Evolutionary conservation across 257 asterid species (phyloP), one percentile per base, ranked within the genome.

Genomic region (Gynochthodes officinalis): DNA sequence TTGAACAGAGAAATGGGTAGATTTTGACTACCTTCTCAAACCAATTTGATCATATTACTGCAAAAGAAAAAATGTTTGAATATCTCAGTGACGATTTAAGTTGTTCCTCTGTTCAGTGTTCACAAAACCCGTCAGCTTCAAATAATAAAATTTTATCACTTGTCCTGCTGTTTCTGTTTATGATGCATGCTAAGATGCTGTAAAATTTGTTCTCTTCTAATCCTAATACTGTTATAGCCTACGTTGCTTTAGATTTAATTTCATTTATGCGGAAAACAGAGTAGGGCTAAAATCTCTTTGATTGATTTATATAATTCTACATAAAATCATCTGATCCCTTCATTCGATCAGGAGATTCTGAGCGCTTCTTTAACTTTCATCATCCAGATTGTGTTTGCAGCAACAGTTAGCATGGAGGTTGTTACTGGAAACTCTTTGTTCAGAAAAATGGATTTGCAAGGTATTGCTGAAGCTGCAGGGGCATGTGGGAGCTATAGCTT

Each of bases 351-450:
- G 25, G 15, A 9, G 21, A 64, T 23, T 28, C 53, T 67, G 43
- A 28, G 5, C 15, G 1, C 49, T 54, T 16, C 1, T 7, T 48
- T 50, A 21, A 14, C 2, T 21, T 50, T 46, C 3, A 19, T 53
- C 28, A 7, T 52, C 4, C 78, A 93, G 98, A 78, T 93, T 48
- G 92, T 90, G 53, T 93, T 93, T 77, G 97, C 95, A 43, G 96
- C 93, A 16, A 90, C 98, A 19, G 72, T 93, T 3, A 77, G 89
- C 25, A 46, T 78, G 82, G 98, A 93, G 72, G 33, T 80, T 0
- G 90, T 82, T 75, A 93, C 97, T 0, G 98, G 98, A 19, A 90
- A 85, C 78, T 90, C 98, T 0, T 73, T 93, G 3, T 90, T 93
- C 75, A 73, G 83, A 46, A 93, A 93, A 84, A 62, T 84, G 85